Conservation (phyloP, 192 early-diverging fungal genomes). For the Dissophora globulifera region DNA sequence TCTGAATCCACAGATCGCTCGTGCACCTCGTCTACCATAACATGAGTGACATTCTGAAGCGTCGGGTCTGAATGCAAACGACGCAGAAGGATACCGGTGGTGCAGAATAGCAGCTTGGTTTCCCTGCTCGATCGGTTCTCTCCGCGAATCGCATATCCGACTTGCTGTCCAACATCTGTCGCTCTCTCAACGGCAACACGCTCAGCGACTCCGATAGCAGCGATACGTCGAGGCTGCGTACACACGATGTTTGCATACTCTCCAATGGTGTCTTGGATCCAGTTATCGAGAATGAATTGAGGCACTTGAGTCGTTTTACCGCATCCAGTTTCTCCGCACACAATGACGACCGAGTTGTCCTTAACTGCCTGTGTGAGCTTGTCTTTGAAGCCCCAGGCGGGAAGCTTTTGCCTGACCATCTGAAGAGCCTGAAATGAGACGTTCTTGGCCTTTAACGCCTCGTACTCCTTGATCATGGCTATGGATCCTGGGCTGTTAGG, state of each 20-base stretch:
- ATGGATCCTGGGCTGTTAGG: slow-evolving; percentile 45
- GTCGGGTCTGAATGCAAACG: slow-evolving; percentile 72
- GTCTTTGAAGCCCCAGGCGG: slow-evolving; percentile 70
- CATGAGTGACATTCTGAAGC: slow-evolving; percentile 72
- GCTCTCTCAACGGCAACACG: slow-evolving; percentile 75
- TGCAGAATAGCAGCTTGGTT: slow-evolving; percentile 79
- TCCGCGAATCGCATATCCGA: slow-evolving; percentile 74
- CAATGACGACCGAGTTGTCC: slow-evolving; percentile 68
- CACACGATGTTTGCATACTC: slow-evolving; percentile 74
- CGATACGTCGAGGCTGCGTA: slow-evolving; percentile 92
- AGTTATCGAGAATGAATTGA: slow-evolving; percentile 84
- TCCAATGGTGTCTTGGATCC: slow-evolving; percentile 58
- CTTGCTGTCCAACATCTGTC: slow-evolving; percentile 34
- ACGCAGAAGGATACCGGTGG: slow-evolving; percentile 75
- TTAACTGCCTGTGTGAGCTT: slow-evolving; percentile 67
- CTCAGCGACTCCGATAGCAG: slow-evolving; percentile 65
- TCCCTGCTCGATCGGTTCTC: slow-evolving; percentile 65
- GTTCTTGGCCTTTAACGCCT: slow-evolving; percentile 12
- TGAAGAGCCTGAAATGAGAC: slow-evolving; percentile 41
- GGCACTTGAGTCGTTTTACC: slow-evolving; percentile 86
- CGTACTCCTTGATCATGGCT: slow-evolving; percentile 40
- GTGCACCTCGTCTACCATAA: slow-evolving; percentile 92
- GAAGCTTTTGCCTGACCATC: slow-evolving; percentile 64
- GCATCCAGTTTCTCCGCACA: slow-evolving; percentile 80
- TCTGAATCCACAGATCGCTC: slow-evolving; percentile 84